A percentile compares a stretch with the other conserved stretches of the same genome.
These are phyloP conservation scores for Jimgerdemannia lactiflua DNA, from an alignment of 192 early-diverging fungal species.

Conservation along the genomic window DNA sequence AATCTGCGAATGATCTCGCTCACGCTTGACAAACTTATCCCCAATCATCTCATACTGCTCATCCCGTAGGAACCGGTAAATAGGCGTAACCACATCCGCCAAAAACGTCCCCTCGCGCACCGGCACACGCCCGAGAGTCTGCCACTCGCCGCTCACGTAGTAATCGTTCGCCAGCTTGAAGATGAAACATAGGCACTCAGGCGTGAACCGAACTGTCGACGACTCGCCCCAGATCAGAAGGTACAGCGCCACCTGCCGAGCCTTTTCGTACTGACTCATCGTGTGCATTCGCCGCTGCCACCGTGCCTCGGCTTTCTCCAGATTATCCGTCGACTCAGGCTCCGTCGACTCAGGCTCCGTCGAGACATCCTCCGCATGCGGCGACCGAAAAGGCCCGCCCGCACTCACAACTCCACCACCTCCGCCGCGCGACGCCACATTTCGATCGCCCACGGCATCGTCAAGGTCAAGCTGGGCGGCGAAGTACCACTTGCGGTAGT, in stretches of 20 bases:
- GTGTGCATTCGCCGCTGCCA: conserved; percentile 72
- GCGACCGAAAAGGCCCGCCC: background rate
- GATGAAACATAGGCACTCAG: conserved; percentile 77
- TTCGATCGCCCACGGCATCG: conserved; percentile 38
- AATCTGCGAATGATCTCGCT: conserved; percentile 70
- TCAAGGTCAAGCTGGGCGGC: conserved; percentile 66
- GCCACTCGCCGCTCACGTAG: conserved; percentile 40
- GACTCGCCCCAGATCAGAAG: conserved; percentile 82
- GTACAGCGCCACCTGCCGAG: conserved; percentile 72
- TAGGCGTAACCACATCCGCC: conserved; percentile 61
- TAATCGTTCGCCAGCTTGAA: conserved; percentile 74
- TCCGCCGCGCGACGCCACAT: conserved; percentile 15
- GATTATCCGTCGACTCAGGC: conserved; percentile 15
- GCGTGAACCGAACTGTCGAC: conserved; percentile 66
- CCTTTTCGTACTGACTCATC: conserved; percentile 67
- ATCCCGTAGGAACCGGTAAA: conserved; percentile 73
- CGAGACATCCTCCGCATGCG: background rate
- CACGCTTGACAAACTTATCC: conserved; percentile 61
- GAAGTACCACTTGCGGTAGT: conserved; percentile 88
- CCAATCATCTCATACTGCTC: conserved; percentile 68
- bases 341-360: background rate
- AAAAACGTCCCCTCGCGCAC: conserved; percentile 70
- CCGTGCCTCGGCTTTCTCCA: conserved; percentile 43
- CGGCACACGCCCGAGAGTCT: conserved; percentile 44
- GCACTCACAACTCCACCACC: background rate